Evolutionary conservation across 768 basidiomycete genomes (phyloP).

Genomic region (Lactarius pseudohatsudake): DNA sequence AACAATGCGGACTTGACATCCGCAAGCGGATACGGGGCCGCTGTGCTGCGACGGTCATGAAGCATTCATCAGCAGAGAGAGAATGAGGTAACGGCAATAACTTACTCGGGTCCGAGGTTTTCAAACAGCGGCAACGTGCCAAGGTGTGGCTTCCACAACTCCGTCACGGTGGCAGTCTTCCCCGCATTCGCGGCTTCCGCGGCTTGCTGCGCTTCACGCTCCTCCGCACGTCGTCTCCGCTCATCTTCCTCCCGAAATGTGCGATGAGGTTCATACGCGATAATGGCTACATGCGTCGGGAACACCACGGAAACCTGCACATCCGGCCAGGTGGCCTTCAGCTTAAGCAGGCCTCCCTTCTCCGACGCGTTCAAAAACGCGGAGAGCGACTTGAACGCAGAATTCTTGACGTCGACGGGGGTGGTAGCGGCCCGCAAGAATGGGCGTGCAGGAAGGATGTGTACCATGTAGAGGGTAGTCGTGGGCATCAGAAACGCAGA

Average conservation of each 20-base stretch:
- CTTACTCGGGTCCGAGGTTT: slow-evolving; percentile 61
- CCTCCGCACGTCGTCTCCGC: slow-evolving; percentile 59
- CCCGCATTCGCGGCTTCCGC: slow-evolving; percentile 48
- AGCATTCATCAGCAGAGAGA: neutral
- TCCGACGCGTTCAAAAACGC: slow-evolving; percentile 79
- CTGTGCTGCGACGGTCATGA: slow-evolving; percentile 41
- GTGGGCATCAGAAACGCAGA: slow-evolving; percentile 73
- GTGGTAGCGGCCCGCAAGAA: slow-evolving; percentile 48
- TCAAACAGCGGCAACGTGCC: slow-evolving; percentile 59
- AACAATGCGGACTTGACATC: slow-evolving; percentile 61
- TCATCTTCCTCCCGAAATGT: slow-evolving; percentile 66
- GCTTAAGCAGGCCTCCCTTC: slow-evolving; percentile 67
- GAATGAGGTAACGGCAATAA: slow-evolving; percentile 7
- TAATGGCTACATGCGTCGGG: slow-evolving; percentile 54
- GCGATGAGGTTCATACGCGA: slow-evolving; percentile 48
- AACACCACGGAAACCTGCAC: slow-evolving; percentile 47
- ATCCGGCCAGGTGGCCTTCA: slow-evolving; percentile 56
- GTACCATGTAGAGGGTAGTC: slow-evolving; percentile 71
- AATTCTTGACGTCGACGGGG: slow-evolving; percentile 72
- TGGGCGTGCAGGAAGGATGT: slow-evolving; percentile 77
- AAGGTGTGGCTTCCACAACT: slow-evolving; percentile 76
- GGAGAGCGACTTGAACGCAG: slow-evolving; percentile 75
- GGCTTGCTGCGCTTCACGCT: slow-evolving; percentile 51
- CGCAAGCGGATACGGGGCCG: slow-evolving; percentile 50
- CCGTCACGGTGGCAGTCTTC: slow-evolving; percentile 52